Evolutionary conservation across 2,329 filamentous ascomycete genomes (phyloP), one percentile per base, ranked within the genome.

Genomic region (Venturia nashicola): DNA sequence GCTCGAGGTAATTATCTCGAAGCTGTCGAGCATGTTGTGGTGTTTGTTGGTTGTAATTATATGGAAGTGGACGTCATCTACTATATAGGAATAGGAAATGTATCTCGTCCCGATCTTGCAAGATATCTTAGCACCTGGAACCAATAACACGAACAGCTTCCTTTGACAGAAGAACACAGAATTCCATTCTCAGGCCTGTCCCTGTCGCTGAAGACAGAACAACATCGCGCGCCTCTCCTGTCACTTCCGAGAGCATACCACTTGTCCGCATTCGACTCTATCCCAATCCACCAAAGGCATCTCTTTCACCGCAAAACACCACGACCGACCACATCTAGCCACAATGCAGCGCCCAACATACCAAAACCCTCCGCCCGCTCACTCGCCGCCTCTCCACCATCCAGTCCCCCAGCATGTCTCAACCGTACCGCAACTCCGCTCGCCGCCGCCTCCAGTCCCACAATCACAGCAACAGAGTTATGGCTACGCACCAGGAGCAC

Each of bases 381-480:
- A 87, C 70, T 96, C 91, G 73, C 93, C 92, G 74, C 92, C 93
- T 68, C 86, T 97, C 70, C 94, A 97, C 77, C 94, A 97, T 75
- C 94, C 94, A 65, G 91, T 97, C 65, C 94, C 94, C 67, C 94
- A 99, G 77, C 94, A 99, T 82, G 93, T 97, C 71, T 97, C 94
- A 73, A 96, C 92, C 65, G 94, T 99, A 61, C 94, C 94, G 55
- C 94, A 97, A 79, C 86, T 99, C 75, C 87, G 95, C 76, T 97
- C 94, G 65, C 94, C 94, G 66, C 93, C 90, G 65, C 89, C 91
- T 66, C 92, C 90, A 44, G 82, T 82, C 61, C 84, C 86, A 65
- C 86, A 86, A 68, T 86, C 86, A 43, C 83, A 86, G 69, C 82
- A 83, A 67, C 79, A 81, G 67, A 81, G 82, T 68, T 87, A 88